A percentile compares a stretch with the other conserved stretches of the same genome.
phyloP scores from a whole-genome alignment of 208 protist genomes.

The Angomonas ambiguus region DNA sequence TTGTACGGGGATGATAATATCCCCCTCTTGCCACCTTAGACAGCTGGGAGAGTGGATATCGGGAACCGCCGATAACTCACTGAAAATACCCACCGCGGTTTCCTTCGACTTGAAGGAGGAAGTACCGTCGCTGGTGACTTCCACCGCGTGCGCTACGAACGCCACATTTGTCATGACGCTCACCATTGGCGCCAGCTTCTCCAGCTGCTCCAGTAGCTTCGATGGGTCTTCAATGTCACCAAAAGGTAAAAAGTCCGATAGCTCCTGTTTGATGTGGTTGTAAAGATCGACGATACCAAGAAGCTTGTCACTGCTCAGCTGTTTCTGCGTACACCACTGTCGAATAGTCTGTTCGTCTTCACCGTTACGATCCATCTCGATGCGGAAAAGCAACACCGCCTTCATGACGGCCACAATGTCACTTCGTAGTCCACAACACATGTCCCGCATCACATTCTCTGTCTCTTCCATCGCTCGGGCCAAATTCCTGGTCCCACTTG shows the following conservation, averaged over 20 bases:
- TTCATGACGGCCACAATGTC: conserved; percentile 62
- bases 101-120: conserved; percentile 66
- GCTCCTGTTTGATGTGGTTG: conserved; percentile 70
- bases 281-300: conserved; percentile 59
- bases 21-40: conserved; percentile 51
- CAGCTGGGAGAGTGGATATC: conserved; percentile 71
- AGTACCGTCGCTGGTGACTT: conserved; percentile 68
- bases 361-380: conserved; percentile 19
- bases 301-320: conserved; percentile 61
- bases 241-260: conserved; percentile 54
- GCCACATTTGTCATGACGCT: conserved; percentile 56
- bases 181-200: conserved; percentile 51
- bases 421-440: conserved; percentile 52
- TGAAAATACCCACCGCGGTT: conserved; percentile 67
- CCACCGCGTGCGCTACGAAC: conserved; percentile 47
- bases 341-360: conserved; percentile 41
- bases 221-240: conserved; percentile 53
- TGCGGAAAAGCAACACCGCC: conserved; percentile 53
- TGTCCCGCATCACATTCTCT: conserved; percentile 65
- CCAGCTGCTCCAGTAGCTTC: conserved; percentile 50
- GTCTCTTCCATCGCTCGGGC: conserved; percentile 72
- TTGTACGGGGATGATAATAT: conserved; percentile 65
- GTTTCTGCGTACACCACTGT: conserved; percentile 55
- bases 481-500: conserved; percentile 23
- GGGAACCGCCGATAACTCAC: conserved; percentile 63